phyloP scores from a whole-genome alignment of 805 yeast species.

The Alloascoidea hylecoeti region DNA sequence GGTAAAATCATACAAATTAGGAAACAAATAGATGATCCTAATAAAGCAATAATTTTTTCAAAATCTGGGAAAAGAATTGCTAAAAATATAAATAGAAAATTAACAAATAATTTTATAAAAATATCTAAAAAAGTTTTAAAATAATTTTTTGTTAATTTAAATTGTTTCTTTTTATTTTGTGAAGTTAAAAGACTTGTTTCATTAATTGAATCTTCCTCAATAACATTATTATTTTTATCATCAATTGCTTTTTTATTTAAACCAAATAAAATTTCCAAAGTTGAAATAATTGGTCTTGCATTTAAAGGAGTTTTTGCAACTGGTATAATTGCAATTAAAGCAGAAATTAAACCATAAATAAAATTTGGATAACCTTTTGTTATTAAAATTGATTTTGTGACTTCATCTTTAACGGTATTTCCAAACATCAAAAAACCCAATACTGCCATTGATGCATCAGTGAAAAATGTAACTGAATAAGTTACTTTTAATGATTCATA shows the following conservation, averaged over 20 bases:
- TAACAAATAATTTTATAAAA: slow-evolving; percentile 31
- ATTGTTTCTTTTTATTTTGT: neutral
- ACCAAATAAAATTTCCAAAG: slow-evolving; percentile 41
- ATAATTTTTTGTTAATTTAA: slow-evolving; percentile 6
- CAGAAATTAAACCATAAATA: slow-evolving; percentile 35
- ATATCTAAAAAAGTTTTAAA: slow-evolving; percentile 5
- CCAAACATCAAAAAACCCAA: slow-evolving; percentile 80
- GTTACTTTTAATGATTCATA: slow-evolving; percentile 35
- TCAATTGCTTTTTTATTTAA: slow-evolving; percentile 16
- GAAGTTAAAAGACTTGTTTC: slow-evolving; percentile 11
- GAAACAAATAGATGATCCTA: slow-evolving; percentile 75
- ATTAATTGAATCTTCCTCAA: slow-evolving; percentile 10
- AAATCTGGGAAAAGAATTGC: slow-evolving; percentile 64
- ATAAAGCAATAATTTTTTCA: slow-evolving; percentile 66
- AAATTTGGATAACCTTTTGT: slow-evolving; percentile 56
- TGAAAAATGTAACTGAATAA: slow-evolving; percentile 39
- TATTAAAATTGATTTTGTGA: slow-evolving; percentile 60
- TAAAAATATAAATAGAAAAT: slow-evolving; percentile 37
- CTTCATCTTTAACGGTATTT: slow-evolving; percentile 44
- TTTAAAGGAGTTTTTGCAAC: slow-evolving; percentile 74
- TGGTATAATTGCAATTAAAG: slow-evolving; percentile 69
- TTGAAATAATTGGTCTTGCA: slow-evolving; percentile 69
- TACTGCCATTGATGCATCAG: slow-evolving; percentile 48
- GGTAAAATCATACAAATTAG: slow-evolving; percentile 72
- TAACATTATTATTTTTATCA: slow-evolving; percentile 8